Percentiles rank a stretch among this genome's conserved stretches.
Conservation (phyloP, 2,329 filamentous ascomycete genomes). For the Clonostachys solani region DNA sequence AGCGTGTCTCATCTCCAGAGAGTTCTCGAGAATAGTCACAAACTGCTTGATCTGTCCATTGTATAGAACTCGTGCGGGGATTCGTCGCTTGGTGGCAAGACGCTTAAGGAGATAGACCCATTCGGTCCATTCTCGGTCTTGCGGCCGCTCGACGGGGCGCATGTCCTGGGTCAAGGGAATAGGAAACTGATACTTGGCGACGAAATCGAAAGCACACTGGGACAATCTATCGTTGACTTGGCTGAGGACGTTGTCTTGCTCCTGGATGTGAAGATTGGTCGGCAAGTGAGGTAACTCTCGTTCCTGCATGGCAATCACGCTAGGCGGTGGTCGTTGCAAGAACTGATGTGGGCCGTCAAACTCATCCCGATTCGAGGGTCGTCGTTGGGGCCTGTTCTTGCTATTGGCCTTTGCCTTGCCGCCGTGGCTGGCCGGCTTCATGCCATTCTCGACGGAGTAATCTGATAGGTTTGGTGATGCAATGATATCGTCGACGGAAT, state of each 20-base stretch:
- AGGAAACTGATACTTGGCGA: slow-evolving; percentile 87
- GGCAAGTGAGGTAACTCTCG: slow-evolving; percentile 77
- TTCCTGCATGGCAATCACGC: slow-evolving; percentile 72
- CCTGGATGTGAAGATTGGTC: slow-evolving; percentile 76
- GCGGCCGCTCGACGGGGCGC: slow-evolving; percentile 68
- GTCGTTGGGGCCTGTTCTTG: slow-evolving; percentile 55
- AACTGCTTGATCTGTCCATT: slow-evolving; percentile 90
- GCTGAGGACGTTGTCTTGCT: slow-evolving; percentile 77
- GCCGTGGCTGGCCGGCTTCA: slow-evolving; percentile 15
- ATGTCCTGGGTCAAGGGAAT: slow-evolving; percentile 81
- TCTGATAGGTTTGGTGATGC: slow-evolving; percentile 57
- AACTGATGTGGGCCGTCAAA: slow-evolving; percentile 87
- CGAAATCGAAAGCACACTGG: slow-evolving; percentile 84
- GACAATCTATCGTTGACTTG: slow-evolving; percentile 82
- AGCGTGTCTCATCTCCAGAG: slow-evolving; percentile 81
- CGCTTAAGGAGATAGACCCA: slow-evolving; percentile 87
- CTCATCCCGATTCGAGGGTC: slow-evolving; percentile 79
- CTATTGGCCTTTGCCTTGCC: slow-evolving; percentile 30
- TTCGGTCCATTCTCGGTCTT: slow-evolving; percentile 85
- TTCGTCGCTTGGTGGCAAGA: slow-evolving; percentile 79
- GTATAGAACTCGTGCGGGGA: slow-evolving; percentile 79
- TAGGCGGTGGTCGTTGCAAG: slow-evolving; percentile 66
- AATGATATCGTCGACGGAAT: slow-evolving; percentile 55
- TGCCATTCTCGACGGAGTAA: slow-evolving; percentile 50
- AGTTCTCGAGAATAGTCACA: slow-evolving; percentile 84